Evolutionary conservation across 2,329 filamentous ascomycete genomes (phyloP), one percentile per base, ranked within the genome.

Genomic region (Coniochaeta ligniaria): DNA sequence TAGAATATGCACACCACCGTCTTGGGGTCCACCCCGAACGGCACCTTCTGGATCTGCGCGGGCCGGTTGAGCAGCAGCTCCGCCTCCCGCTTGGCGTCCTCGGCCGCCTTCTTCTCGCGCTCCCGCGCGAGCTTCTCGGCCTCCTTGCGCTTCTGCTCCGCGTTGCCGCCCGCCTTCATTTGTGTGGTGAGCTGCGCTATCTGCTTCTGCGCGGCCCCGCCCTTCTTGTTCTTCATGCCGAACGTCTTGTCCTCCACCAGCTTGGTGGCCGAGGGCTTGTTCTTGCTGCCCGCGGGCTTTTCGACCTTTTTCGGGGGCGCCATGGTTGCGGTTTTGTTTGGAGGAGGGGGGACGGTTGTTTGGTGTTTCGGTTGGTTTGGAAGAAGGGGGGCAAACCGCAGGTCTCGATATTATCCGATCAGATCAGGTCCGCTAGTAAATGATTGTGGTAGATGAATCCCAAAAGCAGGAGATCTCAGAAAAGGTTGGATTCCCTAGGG

Each of bases 221-320:
- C 95, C 83, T 97, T 99, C 82, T 99, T 99, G 74, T 99, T 99
- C 80, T 99, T 99, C 95, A 99, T 98, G 69, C 95, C 95, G 82
- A 99, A 99, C 57, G 95, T 96, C 80, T 94, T 95, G 81, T 99
- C 95, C 64, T 95, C 92, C 65, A 92, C 90, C 52, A 81, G 70
- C 78, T 92, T 92, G 68, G 78, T 69, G 62, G 78, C 74, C 24
- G 78, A 72, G 60, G 78, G 74, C 78, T 83, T 84, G 47, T 26
- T 28, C 77, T 86, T 86, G 73, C 77, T 80, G 67, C 70, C 79
- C 58, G 65, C 71, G 60, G 69, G 77, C 66, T 84, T 80, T 60
- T 84, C 80, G 61, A 76, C 73, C 69, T 82, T 83, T 74, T 92
- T 92, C 62, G 90, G 28, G 28, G 28, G 90, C 74, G 90, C 80